These are phyloP conservation scores for Geotrichum klebahnii DNA, from an alignment of 1,139 yeast species.

Conservation along the genomic window DNA sequence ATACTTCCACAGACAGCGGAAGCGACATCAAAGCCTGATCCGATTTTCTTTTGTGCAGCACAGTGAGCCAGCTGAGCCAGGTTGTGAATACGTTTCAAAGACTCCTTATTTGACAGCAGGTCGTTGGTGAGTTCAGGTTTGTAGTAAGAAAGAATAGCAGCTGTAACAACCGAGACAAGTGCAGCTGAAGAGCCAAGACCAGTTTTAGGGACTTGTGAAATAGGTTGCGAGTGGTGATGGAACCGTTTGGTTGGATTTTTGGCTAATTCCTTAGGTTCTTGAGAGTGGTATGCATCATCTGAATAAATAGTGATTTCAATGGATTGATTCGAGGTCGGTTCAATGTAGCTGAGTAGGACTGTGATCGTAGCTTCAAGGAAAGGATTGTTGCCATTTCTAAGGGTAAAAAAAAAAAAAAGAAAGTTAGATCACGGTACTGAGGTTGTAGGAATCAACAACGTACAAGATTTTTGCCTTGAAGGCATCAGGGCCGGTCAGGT, in stretches of 20 bases:
- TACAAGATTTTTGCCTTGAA: conserved; percentile 19
- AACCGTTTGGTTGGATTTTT: conserved; percentile 44
- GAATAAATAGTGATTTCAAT: conserved; percentile 65
- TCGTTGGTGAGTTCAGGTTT: conserved; percentile 33
- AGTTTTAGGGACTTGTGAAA: conserved; percentile 79
- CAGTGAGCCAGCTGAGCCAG: conserved; percentile 88
- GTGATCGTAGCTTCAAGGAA: conserved; percentile 63
- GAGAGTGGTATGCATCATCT: conserved; percentile 88
- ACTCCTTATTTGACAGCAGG: conserved; percentile 28
- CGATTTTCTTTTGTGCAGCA: conserved; percentile 88
- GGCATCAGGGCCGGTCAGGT: conserved; percentile 33
- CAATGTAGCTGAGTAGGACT: conserved; percentile 53
- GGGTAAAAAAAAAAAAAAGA: neutral
- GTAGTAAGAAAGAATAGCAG: conserved; percentile 58
- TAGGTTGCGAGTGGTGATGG: conserved; percentile 55
- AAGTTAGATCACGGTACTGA: neutral
- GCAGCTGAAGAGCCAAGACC: conserved; percentile 97
- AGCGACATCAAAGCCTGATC: conserved; percentile 96
- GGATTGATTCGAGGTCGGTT: conserved; percentile 32
- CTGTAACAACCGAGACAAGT: conserved; percentile 71
- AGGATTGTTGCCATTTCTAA: conserved; percentile 52
- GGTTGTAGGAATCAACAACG: too few relatives aligned
- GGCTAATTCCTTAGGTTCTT: conserved; percentile 45
- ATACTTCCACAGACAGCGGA: conserved; percentile 92
- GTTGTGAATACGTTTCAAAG: conserved; percentile 54